Conservation (phyloP, 352 stramenopile genomes). For the Peronospora tabacina region DNA sequence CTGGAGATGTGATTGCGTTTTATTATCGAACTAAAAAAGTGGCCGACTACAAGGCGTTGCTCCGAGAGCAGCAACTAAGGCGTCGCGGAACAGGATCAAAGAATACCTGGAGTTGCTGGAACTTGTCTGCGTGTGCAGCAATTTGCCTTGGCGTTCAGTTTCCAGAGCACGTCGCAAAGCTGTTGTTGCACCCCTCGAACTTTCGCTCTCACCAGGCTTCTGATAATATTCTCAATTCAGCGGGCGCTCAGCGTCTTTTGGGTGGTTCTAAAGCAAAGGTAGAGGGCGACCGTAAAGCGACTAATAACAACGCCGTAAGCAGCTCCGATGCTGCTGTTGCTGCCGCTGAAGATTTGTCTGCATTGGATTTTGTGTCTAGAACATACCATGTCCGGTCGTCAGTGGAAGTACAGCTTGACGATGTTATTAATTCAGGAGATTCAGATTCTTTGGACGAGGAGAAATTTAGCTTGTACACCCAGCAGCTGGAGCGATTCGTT, state of each 20-base stretch:
- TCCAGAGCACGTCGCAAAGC: slow-evolving; percentile 47
- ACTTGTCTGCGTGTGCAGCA: slow-evolving; percentile 68
- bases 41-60: slow-evolving; percentile 93
- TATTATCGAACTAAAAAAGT: slow-evolving; percentile 98
- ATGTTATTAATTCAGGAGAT: slow-evolving; percentile 18
- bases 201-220: slow-evolving; percentile 83
- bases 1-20: slow-evolving; percentile 94
- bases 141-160: slow-evolving; percentile 83
- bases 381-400: slow-evolving; percentile 23
- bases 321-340: not conserved
- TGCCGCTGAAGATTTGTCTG: slow-evolving; percentile 14
- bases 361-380: slow-evolving; percentile 27
- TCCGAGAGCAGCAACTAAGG: slow-evolving; percentile 84
- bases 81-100: slow-evolving; percentile 77
- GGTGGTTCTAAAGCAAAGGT: slow-evolving; percentile 15
- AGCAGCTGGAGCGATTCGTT: slow-evolving; percentile 52
- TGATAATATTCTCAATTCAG: slow-evolving; percentile 79
- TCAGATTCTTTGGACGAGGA: slow-evolving; percentile 28
- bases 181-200: slow-evolving; percentile 71
- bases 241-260: slow-evolving; percentile 51
- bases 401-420: slow-evolving; percentile 17
- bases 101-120: slow-evolving; percentile 87
- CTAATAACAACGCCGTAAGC: not conserved
- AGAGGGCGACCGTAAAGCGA: slow-evolving; percentile 1
- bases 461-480: slow-evolving; percentile 48